Conservation (phyloP, 108 stramenopile genomes). For the Fistulifera solaris region DNA sequence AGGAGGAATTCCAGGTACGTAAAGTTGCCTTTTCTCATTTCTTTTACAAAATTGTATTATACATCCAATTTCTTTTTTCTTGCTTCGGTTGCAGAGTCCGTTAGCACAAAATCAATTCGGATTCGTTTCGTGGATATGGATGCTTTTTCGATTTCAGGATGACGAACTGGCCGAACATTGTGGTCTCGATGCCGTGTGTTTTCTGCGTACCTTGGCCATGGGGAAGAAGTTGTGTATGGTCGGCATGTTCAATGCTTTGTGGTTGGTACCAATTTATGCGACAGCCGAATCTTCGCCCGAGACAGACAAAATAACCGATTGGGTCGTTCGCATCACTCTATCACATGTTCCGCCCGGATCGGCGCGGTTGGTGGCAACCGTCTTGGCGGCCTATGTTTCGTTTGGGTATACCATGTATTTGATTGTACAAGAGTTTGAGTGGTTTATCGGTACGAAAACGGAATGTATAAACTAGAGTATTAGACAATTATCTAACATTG, state of each 20-base stretch:
- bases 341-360: slow-evolving; percentile 36
- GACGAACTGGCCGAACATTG: slow-evolving; percentile 33
- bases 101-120: slow-evolving; percentile 41
- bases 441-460: slow-evolving; percentile 31
- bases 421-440: slow-evolving; percentile 49
- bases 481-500: too few species aligned
- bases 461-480: too few species aligned
- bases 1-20: too few species aligned
- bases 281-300: slow-evolving; percentile 10
- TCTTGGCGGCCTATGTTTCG: slow-evolving; percentile 42
- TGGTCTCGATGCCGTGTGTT: slow-evolving; percentile 44
- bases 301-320: slow-evolving; percentile 11
- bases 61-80: too few species aligned
- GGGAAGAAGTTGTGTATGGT: slow-evolving; percentile 26
- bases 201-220: slow-evolving; percentile 25
- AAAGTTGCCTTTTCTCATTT: too few species aligned
- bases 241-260: slow-evolving; percentile 35
- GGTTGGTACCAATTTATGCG: slow-evolving; percentile 41
- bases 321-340: slow-evolving; percentile 15
- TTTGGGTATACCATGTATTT: slow-evolving; percentile 61
- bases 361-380: slow-evolving; percentile 33
- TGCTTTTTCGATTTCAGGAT: slow-evolving; percentile 35
- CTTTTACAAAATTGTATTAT: too few species aligned
- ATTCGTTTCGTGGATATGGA: slow-evolving; percentile 52
- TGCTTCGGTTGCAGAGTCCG: slow-evolving; percentile 7